Evolutionary conservation across 352 stramenopile species (phyloP).

Genomic region (Globisporangium uncinulatum): DNA sequence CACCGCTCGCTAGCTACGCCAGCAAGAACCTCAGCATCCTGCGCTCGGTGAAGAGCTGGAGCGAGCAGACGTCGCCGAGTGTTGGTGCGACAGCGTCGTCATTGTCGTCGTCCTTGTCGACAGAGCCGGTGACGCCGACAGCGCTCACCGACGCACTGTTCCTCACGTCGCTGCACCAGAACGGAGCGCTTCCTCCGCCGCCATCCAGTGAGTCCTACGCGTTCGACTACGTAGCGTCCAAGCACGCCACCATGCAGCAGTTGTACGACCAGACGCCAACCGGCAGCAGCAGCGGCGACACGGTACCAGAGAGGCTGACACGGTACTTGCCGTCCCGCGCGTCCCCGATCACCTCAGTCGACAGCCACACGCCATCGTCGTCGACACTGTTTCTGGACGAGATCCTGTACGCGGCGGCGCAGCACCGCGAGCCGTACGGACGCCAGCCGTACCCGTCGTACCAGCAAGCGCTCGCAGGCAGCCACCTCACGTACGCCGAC

Average conservation of each 20-base stretch:
- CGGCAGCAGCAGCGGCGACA: conserved; percentile 5
- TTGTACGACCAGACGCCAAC: neutral
- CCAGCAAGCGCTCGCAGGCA: neutral
- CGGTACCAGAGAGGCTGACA: conserved; percentile 24
- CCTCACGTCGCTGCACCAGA: conserved; percentile 41
- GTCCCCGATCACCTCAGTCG: neutral
- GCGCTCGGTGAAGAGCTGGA: conserved; percentile 5
- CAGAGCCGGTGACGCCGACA: conserved; percentile 13
- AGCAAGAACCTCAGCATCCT: conserved; percentile 12
- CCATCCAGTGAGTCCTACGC: conserved; percentile 6
- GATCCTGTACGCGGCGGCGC: conserved; percentile 7
- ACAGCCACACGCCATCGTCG: conserved; percentile 7
- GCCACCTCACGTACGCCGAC: neutral
- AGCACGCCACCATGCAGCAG: conserved; percentile 1
- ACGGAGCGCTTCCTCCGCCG: neutral
- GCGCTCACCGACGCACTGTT: conserved; percentile 37
- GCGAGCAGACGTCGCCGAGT: neutral
- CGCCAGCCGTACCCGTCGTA: neutral
- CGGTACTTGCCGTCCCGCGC: conserved; percentile 24
- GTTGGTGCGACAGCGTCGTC: neutral
- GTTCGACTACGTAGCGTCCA: neutral
- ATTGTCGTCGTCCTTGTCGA: conserved; percentile 8
- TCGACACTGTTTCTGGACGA: conserved; percentile 18
- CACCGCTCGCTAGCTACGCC: conserved; percentile 13
- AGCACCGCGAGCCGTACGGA: conserved; percentile 1